A percentile compares a stretch with the other conserved stretches of the same genome.
Conservation (phyloP, 2,329 filamentous ascomycete species). For the Metarhizium rileyi region DNA sequence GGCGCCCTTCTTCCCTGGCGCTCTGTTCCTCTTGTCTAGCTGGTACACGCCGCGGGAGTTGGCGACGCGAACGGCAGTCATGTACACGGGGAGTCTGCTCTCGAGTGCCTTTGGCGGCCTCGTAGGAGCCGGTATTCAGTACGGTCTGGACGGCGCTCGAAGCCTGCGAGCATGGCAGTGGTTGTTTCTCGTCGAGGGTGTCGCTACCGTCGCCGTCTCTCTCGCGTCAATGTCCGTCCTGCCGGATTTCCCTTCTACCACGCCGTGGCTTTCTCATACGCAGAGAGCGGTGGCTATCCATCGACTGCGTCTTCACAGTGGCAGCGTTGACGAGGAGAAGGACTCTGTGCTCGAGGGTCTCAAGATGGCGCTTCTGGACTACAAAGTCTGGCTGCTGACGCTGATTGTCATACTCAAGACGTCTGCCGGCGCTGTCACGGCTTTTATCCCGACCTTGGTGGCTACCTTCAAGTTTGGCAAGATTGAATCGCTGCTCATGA, state of each 20-base stretch:
- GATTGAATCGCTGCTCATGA: constrained; percentile 43
- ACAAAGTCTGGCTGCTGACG: constrained; percentile 11
- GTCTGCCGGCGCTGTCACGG: constrained; percentile 7
- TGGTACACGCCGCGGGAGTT: constrained; percentile 45
- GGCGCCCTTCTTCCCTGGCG: constrained; percentile 27
- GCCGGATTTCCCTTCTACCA: constrained; percentile 29
- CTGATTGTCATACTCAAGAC: constrained; percentile 10
- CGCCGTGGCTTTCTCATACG: constrained; percentile 21
- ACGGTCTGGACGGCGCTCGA: constrained; percentile 17
- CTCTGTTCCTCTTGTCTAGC: constrained; percentile 34
- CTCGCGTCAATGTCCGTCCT: constrained; percentile 13
- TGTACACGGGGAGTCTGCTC: constrained; percentile 32
- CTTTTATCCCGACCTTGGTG: constrained; percentile 8
- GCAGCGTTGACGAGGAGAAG: constrained; percentile 10
- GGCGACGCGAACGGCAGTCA: constrained; percentile 31
- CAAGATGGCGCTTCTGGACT: constrained; percentile 18
- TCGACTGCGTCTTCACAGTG: constrained; percentile 5
- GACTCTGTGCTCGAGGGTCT: constrained; percentile 13
- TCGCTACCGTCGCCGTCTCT: constrained; percentile 19
- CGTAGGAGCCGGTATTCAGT: constrained; percentile 32
- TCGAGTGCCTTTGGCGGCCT: constrained; percentile 31
- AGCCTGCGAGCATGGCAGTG: constrained; percentile 22
- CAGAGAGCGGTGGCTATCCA: constrained; percentile 13
- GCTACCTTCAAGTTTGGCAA: constrained; percentile 27
- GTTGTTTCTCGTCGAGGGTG: constrained; percentile 24